phyloP scores from a whole-genome alignment of 495 filamentous ascomycete species.

The Glarea lozoyensis region DNA sequence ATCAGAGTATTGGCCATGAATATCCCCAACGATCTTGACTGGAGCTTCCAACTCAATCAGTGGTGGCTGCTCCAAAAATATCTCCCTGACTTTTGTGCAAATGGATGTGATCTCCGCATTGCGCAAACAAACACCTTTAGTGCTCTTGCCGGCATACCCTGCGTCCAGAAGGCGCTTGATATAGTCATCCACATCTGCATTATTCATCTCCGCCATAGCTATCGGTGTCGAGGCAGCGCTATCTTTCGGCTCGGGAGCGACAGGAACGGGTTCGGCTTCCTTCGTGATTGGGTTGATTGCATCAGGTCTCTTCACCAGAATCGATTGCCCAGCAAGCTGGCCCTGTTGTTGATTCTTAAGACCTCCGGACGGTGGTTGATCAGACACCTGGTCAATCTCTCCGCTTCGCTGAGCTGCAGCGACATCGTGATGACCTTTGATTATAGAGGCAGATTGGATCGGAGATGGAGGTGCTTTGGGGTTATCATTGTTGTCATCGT shows the following conservation, averaged over 20 bases:
- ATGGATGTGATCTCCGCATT: constrained; percentile 95
- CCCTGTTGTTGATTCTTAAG: constrained; percentile 34
- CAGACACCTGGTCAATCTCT: constrained; percentile 94
- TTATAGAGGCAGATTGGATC: constrained; percentile 68
- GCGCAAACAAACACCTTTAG: constrained; percentile 93
- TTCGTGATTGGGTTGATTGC: constrained; percentile 38
- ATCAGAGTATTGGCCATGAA: constrained; percentile 97
- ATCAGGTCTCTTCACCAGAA: constrained; percentile 71
- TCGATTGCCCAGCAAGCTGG: constrained; percentile 61
- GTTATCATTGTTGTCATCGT: constrained; percentile 18
- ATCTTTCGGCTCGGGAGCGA: constrained; percentile 22
- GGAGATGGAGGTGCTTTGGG: constrained; percentile 81
- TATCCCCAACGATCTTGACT: constrained; percentile 97
- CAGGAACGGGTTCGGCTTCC: constrained; percentile 26
- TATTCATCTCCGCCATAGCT: constrained; percentile 71
- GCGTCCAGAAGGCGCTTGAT: constrained; percentile 91
- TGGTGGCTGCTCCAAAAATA: constrained; percentile 86
- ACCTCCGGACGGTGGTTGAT: constrained; percentile 68
- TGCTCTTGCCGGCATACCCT: constrained; percentile 91
- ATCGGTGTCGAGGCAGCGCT: constrained; percentile 31
- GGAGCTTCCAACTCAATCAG: constrained; percentile 89
- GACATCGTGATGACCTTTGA: constrained; percentile 68
- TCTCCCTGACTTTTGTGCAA: constrained; percentile 75
- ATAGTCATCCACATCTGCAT: constrained; percentile 93
- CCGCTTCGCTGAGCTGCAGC: constrained; percentile 72